These are phyloP conservation scores for Calonectria leucothoes DNA, from an alignment of 2,329 filamentous ascomycete species.

Conservation along the genomic window DNA sequence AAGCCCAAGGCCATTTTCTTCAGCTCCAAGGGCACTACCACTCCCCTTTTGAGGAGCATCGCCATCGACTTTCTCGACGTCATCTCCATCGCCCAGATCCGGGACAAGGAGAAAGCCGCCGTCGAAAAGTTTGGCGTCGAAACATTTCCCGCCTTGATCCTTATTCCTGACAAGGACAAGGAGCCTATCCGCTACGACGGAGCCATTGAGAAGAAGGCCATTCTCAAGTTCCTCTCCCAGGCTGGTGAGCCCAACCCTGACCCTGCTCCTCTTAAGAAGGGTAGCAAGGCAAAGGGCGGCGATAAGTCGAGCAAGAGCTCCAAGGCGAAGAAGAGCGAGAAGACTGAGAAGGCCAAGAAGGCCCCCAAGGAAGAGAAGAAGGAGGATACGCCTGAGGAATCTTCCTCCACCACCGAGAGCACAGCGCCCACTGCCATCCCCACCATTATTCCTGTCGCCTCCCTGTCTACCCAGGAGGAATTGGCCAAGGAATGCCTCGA, in stretches of 20 bases:
- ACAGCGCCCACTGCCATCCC: conserved; percentile 45
- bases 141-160: conserved; percentile 83
- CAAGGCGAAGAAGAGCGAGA: conserved; percentile 52
- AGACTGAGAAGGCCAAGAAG: conserved; percentile 45
- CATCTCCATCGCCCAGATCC: conserved; percentile 84
- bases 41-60: conserved; percentile 82
- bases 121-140: conserved; percentile 80
- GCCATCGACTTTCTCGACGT: conserved; percentile 91
- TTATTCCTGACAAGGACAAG: conserved; percentile 78
- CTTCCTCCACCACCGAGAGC: conserved; percentile 24
- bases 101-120: conserved; percentile 80
- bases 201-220: conserved; percentile 84
- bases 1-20: conserved; percentile 90
- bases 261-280: conserved; percentile 59
- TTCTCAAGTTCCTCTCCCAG: conserved; percentile 86
- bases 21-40: conserved; percentile 91
- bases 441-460: conserved; percentile 70
- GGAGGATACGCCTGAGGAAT: conserved; percentile 35
- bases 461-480: conserved; percentile 71
- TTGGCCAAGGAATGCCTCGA: conserved; percentile 80
- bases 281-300: conserved; percentile 51
- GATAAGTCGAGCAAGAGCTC: conserved; percentile 50
- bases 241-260: conserved; percentile 83
- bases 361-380: conserved; percentile 44
- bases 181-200: conserved; percentile 81